These are phyloP conservation scores for Petrea volubilis DNA, from an alignment of 257 asterid species.

Conservation along the genomic window DNA sequence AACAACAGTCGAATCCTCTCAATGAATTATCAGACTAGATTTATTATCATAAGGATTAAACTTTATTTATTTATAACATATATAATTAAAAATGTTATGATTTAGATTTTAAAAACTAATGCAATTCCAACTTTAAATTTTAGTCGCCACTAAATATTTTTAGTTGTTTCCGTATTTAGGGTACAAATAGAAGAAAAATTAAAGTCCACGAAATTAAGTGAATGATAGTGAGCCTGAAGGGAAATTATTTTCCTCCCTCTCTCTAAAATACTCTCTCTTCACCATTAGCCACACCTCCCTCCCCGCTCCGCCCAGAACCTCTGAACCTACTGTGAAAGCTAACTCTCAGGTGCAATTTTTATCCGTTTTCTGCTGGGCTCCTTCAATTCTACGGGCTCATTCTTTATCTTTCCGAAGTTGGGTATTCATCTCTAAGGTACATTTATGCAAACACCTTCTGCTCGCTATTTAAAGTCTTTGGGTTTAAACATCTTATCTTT, in stretches of 20 bases:
- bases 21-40: too few species aligned
- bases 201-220: too few species aligned
- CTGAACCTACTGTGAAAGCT: neutral
- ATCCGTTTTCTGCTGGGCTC: neutral
- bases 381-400: neutral
- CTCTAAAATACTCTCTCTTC: neutral
- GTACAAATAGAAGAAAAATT: too few species aligned
- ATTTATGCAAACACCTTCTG: slow-evolving; percentile 32
- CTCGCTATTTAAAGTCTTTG: neutral
- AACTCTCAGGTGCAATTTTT: neutral
- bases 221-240: too few species aligned
- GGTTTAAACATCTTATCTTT: neutral
- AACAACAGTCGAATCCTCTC: too few species aligned
- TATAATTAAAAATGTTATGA: too few species aligned
- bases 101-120: too few species aligned
- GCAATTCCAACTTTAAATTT: too few species aligned
- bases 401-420: neutral
- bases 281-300: neutral
- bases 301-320: neutral
- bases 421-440: slow-evolving; percentile 25
- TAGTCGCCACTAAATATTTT: too few species aligned
- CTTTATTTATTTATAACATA: too few species aligned
- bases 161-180: too few species aligned
- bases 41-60: too few species aligned
- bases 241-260: neutral